phyloP scores from a whole-genome alignment of 2,329 filamentous ascomycete genomes.

The Ophiostoma perfectum region DNA sequence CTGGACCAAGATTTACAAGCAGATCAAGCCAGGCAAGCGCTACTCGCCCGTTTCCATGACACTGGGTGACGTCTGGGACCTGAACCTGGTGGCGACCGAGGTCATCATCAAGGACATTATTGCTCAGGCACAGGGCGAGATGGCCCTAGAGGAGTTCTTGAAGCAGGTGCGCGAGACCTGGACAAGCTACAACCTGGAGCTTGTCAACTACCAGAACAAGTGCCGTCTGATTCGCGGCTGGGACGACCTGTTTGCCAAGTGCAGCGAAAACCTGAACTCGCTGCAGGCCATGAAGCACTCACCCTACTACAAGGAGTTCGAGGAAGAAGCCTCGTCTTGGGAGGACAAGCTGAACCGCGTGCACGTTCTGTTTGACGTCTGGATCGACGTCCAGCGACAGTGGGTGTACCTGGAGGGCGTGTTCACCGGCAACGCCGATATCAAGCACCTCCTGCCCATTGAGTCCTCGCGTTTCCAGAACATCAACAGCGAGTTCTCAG shows the following conservation, averaged over 20 bases:
- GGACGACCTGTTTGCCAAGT: slow-evolving; percentile 97
- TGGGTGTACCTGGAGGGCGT: slow-evolving; percentile 99
- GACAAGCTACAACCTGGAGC: slow-evolving; percentile 89
- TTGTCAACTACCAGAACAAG: slow-evolving; percentile 97
- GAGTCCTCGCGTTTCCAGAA: slow-evolving; percentile 97
- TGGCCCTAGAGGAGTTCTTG: slow-evolving; percentile 96
- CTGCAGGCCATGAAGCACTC: slow-evolving; percentile 98
- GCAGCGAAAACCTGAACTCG: slow-evolving; percentile 95
- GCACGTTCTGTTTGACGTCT: slow-evolving; percentile 96
- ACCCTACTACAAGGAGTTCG: slow-evolving; percentile 98
- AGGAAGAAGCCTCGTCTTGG: slow-evolving; percentile 93
- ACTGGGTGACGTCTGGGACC: slow-evolving; percentile 96
- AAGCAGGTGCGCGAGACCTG: slow-evolving; percentile 95
- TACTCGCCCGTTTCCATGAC: slow-evolving; percentile 94
- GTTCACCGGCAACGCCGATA: slow-evolving; percentile 97
- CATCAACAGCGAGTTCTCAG: slow-evolving; percentile 97
- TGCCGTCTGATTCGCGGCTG: slow-evolving; percentile 95
- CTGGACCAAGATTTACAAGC: slow-evolving; percentile 97
- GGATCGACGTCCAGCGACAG: slow-evolving; percentile 99
- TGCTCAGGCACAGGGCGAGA: slow-evolving; percentile 91
- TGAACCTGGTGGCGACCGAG: slow-evolving; percentile 84
- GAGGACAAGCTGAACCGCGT: slow-evolving; percentile 97
- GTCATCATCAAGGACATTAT: slow-evolving; percentile 88
- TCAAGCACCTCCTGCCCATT: slow-evolving; percentile 94
- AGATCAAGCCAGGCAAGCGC: slow-evolving; percentile 82